Conservation (phyloP, 805 yeast genomes). For the Candida broadrunensis region DNA sequence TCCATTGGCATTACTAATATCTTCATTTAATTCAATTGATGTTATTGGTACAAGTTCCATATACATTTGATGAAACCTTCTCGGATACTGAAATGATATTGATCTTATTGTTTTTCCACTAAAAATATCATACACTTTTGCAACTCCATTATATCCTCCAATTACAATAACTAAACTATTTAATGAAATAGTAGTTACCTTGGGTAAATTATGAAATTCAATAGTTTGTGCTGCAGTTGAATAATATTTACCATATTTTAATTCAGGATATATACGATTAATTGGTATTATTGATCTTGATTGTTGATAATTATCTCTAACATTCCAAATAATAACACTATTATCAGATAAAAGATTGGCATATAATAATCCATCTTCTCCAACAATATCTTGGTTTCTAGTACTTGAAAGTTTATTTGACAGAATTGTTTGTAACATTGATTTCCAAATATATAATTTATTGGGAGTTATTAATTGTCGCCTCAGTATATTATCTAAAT, state of each 20-base stretch:
- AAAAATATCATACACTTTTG: constrained; percentile 38
- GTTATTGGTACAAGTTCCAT: constrained; percentile 21
- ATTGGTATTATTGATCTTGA: constrained; percentile 12
- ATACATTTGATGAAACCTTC: constrained; percentile 18
- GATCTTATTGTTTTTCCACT: constrained; percentile 41
- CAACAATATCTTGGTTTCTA: constrained; percentile 24
- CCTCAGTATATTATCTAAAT: constrained; percentile 2
- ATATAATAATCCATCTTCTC: constrained; percentile 40
- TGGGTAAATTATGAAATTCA: constrained; percentile 5
- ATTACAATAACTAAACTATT: constrained; percentile 33
- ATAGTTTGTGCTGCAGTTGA: constrained; percentile 6
- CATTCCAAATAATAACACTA: constrained; percentile 40
- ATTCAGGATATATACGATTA: constrained; percentile 17
- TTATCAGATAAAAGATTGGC: constrained; percentile 40
- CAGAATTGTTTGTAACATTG: constrained; percentile 16
- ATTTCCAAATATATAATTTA: constrained; percentile 7
- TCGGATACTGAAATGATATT: constrained; percentile 28
- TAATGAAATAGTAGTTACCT: constrained; percentile 25
- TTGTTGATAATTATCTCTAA: constrained; percentile 20
- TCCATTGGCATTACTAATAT: constrained; percentile 29
- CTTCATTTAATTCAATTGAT: constrained; percentile 22
- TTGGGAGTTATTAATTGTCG: not conserved
- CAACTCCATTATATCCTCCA: constrained; percentile 42
- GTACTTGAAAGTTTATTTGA: constrained; percentile 2
- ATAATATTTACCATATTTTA: constrained; percentile 16